Conservation (phyloP, 78 protist species). For the Polysphondylium violaceum region DNA sequence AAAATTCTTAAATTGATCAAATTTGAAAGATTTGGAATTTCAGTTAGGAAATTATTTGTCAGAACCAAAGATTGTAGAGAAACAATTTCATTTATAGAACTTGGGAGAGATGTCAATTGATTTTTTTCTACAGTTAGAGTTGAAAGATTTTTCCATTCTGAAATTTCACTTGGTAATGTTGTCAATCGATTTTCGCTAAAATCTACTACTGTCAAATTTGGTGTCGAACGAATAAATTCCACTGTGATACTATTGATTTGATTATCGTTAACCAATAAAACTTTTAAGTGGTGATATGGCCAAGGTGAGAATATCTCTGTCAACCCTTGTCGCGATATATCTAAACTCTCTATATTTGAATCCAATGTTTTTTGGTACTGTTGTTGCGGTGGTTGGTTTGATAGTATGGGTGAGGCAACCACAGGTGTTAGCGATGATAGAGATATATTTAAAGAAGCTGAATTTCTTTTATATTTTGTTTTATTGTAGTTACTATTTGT, state of each 20-base stretch:
- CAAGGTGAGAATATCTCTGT: not conserved
- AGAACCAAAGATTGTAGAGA: constrained; percentile 8
- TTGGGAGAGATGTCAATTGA: constrained; percentile 1
- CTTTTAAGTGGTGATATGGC: not conserved
- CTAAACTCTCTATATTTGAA: constrained; percentile 7
- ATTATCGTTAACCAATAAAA: constrained; percentile 1
- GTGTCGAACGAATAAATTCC: constrained; percentile 38
- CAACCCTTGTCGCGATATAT: not conserved
- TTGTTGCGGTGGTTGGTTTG: not conserved
- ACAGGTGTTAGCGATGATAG: too few relatives aligned
- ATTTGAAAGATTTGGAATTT: constrained; percentile 40
- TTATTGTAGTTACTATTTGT: too few relatives aligned
- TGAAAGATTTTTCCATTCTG: constrained; percentile 8
- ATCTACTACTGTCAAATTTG: constrained; percentile 11
- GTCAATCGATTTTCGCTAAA: constrained; percentile 19
- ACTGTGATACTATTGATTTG: not conserved
- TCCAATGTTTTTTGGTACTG: not conserved
- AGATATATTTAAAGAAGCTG: too few relatives aligned
- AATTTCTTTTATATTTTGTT: too few relatives aligned
- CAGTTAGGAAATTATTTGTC: constrained; percentile 7
- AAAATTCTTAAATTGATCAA: not conserved
- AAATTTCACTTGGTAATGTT: constrained; percentile 27
- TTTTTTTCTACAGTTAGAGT: constrained; percentile 18
- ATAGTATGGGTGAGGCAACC: too few relatives aligned
- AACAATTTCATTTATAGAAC: not conserved